Base-by-base conservation (phyloP, 106 monocot species). In the Dendrobium chrysotoxum region DNA sequence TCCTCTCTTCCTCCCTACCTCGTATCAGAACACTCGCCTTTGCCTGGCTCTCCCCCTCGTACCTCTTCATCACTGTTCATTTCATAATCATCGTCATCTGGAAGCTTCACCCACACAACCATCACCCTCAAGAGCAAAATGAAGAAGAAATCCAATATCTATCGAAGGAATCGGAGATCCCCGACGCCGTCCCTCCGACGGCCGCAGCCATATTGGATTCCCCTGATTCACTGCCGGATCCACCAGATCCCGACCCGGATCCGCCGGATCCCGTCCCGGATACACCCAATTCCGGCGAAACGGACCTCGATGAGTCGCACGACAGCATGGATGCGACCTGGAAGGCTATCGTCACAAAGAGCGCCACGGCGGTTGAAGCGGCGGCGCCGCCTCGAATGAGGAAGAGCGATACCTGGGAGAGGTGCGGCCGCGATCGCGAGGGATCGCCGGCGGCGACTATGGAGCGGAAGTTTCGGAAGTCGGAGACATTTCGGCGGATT, bases 71-170 rank as follows among this genome's bases (percentile, higher is more conserved):
- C 80, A 81, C 80, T 77, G 81, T 89, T 40, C 85, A 95, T 77
- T 80, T 90, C 87, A 95, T 95, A 74, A 90, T 95, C 87, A 40
- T 91, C 87, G 75, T 79, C 65, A 90, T 95, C 79, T 87, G 90
- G 90, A 86, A 80, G 81, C 89, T 92, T 72, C 87, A 88, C 77
- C 81, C 82, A 26, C 68, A 78, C 42, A 83, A 75, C 18, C 79
- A 64, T 26, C 31, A 35, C 10, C 28, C 70, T 12, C 13, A 1
- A 17, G 25, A 12, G 2, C 70, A 70, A 70, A 35, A 35, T 23
- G 70, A 70, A 70, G 23, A 25, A 64, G 25, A 64, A 64, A 64
- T 64, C n/a, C 77, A 67, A 72, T 30, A 28, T 30, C 75, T 9
- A 68, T 12, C 17, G 26, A 44, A 41, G 7, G 42, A 23, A 11